Conservation (phyloP, 2,329 filamentous ascomycete species). For the Fonsecaea pugnacius region DNA sequence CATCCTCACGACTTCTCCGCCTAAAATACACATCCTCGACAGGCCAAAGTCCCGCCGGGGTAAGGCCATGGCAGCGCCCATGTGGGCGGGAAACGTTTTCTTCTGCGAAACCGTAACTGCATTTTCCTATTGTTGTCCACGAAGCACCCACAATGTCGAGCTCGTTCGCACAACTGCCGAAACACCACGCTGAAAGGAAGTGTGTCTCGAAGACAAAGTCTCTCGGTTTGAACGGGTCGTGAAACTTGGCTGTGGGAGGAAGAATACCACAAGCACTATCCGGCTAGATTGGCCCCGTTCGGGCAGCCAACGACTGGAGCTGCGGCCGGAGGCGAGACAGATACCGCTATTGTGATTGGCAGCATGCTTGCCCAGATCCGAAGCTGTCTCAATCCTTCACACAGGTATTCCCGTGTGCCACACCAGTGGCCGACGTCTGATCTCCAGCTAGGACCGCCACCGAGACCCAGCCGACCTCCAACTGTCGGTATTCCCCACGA, state of each 20-base stretch:
- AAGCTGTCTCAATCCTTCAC: neutral
- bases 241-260: neutral
- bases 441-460: neutral
- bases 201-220: neutral
- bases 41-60: neutral
- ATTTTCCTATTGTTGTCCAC: neutral
- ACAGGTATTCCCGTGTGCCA: constrained; percentile 7
- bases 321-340: neutral
- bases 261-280: neutral
- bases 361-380: neutral
- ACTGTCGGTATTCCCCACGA: constrained; percentile 7
- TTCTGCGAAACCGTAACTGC: neutral
- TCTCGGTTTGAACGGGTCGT: neutral
- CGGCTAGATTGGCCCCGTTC: neutral
- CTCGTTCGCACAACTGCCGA: neutral
- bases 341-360: constrained; percentile 9
- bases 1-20: neutral
- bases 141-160: neutral
- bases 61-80: neutral
- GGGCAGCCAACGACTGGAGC: neutral
- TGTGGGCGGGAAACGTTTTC: neutral
- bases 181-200: neutral
- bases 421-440: neutral
- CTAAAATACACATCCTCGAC: neutral
- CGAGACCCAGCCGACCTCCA: neutral